Percentiles rank a stretch among this genome's conserved stretches.
Conservation (phyloP, 495 filamentous ascomycete genomes). For the Penicillium turbatum region DNA sequence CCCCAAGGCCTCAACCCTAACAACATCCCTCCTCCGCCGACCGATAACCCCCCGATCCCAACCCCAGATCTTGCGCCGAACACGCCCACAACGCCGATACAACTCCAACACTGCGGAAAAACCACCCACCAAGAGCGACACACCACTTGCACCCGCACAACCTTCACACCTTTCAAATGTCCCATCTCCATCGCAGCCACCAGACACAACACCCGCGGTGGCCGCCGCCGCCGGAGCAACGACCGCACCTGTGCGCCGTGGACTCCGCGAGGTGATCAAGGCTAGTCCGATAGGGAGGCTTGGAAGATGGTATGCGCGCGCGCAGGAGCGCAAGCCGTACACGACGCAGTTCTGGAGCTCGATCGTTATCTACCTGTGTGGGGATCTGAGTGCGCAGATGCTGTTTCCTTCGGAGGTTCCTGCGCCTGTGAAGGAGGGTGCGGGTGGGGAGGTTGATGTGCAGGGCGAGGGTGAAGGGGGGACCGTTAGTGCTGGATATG, state of each 20-base stretch:
- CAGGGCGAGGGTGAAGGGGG: conserved; percentile 1
- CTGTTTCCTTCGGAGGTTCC: conserved; percentile 39
- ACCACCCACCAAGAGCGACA: neutral
- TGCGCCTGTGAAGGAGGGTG: conserved; percentile 3
- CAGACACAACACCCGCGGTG: conserved; percentile 7
- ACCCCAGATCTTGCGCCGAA: conserved; percentile 17
- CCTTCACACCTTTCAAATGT: neutral
- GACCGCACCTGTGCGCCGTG: conserved; percentile 38
- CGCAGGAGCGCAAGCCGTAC: conserved; percentile 67
- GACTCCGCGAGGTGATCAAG: conserved; percentile 56
- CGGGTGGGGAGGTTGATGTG: neutral
- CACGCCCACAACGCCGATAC: conserved; percentile 29
- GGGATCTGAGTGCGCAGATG: conserved; percentile 76
- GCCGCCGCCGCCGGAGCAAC: conserved; percentile 18
- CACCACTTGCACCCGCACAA: neutral
- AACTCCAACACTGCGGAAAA: conserved; percentile 20
- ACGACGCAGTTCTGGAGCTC: conserved; percentile 71
- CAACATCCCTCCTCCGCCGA: conserved; percentile 12
- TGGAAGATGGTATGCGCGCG: conserved; percentile 57
- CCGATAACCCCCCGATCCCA: conserved; percentile 11
- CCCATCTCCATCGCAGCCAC: conserved; percentile 1
- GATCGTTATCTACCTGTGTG: conserved; percentile 71
- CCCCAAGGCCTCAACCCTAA: conserved; percentile 9
- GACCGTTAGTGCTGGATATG: conserved; percentile 54
- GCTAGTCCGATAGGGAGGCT: conserved; percentile 42